Evolutionary conservation across 2,329 filamentous ascomycete genomes (phyloP).

Genomic region (Fusarium brevicatenulatum): DNA sequence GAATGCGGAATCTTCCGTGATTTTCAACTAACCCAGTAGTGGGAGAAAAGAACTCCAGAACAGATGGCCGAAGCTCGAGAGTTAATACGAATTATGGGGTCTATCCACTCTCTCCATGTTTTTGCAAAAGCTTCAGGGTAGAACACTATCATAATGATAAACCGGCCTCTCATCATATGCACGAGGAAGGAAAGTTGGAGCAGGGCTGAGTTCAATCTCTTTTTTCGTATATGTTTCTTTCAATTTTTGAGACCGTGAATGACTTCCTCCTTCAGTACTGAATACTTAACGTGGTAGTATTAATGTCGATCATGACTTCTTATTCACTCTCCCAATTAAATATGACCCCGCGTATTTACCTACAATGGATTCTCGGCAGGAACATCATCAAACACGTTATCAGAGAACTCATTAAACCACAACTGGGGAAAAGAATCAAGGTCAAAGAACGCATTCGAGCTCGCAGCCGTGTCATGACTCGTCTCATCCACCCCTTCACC

Average conservation of each 20-base stretch:
- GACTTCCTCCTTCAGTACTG: no score
- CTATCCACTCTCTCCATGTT: neutral
- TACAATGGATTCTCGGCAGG: fast-evolving
- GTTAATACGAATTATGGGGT: no score
- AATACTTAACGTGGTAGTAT: no score
- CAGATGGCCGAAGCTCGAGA: neutral
- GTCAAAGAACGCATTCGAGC: neutral
- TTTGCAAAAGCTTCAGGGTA: neutral
- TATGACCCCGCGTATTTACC: no score
- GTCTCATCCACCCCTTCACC: neutral
- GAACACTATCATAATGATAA: neutral
- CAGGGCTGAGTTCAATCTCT: no score
- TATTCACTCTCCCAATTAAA: no score
- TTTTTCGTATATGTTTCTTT: no score
- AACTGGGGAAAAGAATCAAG: slow-evolving; percentile 1
- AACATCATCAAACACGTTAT: neutral
- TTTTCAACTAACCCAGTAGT: neutral
- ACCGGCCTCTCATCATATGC: neutral
- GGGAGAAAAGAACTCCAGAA: neutral
- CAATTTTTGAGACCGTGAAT: no score
- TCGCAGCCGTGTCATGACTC: neutral
- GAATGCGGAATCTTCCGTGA: neutral
- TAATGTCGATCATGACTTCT: no score
- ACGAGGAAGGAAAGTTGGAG: no score
- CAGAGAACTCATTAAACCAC: neutral